Conservation (phyloP, 495 filamentous ascomycete species). For the Xylaria intraflava region DNA sequence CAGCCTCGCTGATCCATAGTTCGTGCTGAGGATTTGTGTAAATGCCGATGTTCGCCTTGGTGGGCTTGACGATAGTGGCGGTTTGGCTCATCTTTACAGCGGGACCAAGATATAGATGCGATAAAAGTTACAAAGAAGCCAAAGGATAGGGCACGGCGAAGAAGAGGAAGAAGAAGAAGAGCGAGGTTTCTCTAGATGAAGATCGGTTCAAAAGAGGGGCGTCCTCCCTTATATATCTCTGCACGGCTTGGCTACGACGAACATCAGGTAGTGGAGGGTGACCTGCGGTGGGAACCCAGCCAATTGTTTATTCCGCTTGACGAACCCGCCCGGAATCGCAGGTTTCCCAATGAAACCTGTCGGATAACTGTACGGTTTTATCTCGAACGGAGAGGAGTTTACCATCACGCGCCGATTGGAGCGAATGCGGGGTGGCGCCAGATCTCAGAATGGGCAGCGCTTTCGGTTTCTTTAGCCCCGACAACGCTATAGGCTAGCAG, state of each 20-base stretch:
- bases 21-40: slow-evolving; percentile 91
- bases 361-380: not conserved
- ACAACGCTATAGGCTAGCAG: not conserved
- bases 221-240: slow-evolving; percentile 6
- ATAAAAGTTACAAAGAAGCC: not conserved
- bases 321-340: not conserved
- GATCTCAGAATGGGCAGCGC: not conserved
- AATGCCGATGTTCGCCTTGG: slow-evolving; percentile 86
- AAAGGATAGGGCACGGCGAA: not conserved
- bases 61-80: slow-evolving; percentile 24
- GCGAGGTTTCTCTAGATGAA: not conserved
- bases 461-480: slow-evolving; percentile 15
- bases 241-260: slow-evolving; percentile 13
- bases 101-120: not conserved
- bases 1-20: slow-evolving; percentile 76
- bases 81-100: slow-evolving; percentile 22
- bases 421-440: slow-evolving; percentile 10
- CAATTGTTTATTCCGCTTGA: not conserved
- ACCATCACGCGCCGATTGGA: slow-evolving; percentile 6
- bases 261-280: slow-evolving; percentile 3
- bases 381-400: slow-evolving; percentile 5
- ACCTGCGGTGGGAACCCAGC: not conserved
- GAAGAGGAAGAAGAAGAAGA: too few relatives aligned
- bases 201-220: slow-evolving; percentile 10
- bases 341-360: not conserved